These are phyloP conservation scores for Chaetomiaceae sp. DNA, from an alignment of 2,329 filamentous ascomycete species.

Conservation along the genomic window DNA sequence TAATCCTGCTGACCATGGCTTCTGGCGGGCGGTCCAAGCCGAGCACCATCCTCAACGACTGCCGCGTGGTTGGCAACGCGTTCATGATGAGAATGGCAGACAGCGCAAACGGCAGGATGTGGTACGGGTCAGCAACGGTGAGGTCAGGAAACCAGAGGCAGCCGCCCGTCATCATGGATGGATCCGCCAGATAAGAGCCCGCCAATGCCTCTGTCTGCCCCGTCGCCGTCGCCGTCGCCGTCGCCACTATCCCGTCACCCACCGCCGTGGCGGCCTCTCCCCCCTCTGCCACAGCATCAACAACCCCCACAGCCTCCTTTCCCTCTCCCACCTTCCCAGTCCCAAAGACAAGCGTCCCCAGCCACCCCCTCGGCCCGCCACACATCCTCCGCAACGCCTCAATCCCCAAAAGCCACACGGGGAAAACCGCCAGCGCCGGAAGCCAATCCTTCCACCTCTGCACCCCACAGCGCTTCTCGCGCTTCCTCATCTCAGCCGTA, in stretches of 20 bases:
- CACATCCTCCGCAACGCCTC: conserved; percentile 48
- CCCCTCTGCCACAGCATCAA: not conserved
- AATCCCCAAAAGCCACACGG: conserved; percentile 48
- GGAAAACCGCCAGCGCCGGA: conserved; percentile 37
- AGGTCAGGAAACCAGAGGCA: conserved; percentile 55
- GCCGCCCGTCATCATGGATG: conserved; percentile 46
- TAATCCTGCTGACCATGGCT: not conserved
- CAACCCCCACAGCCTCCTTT: conserved; percentile 2
- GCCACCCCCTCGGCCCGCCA: conserved; percentile 36
- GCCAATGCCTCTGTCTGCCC: no score
- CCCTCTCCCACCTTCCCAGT: not conserved
- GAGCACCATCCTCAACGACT: conserved; percentile 26
- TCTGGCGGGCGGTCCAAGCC: conserved; percentile 17
- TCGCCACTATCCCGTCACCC: not conserved
- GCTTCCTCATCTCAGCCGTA: no score
- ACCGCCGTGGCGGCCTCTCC: not conserved
- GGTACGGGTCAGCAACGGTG: conserved; percentile 47
- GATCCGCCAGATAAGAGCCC: conserved; percentile 31
- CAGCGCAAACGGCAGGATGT: conserved; percentile 42
- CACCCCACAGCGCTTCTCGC: conserved; percentile 36
- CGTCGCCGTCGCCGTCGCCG: conserved; percentile 13
- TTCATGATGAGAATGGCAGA: conserved; percentile 36
- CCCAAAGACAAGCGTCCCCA: conserved; percentile 33
- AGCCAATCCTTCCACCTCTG: conserved; percentile 45
- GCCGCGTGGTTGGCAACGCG: conserved; percentile 31